These are phyloP conservation scores for Xylariaceae sp. DNA, from an alignment of 2,329 filamentous ascomycete species.

Conservation along the genomic window DNA sequence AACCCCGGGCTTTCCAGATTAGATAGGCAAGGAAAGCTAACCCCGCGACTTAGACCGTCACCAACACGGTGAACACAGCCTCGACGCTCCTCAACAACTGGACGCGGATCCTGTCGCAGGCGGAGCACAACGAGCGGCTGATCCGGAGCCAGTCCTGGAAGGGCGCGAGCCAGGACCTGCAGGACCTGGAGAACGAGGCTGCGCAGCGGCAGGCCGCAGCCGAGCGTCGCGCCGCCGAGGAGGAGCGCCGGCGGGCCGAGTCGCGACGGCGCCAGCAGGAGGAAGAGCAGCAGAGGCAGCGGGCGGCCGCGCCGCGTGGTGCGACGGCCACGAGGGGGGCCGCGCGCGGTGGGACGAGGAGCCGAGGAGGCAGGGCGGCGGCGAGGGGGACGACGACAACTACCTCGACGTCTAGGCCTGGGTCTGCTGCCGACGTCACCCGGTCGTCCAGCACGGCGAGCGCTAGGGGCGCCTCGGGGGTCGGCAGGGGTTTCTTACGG, in stretches of 20 bases:
- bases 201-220: slow-evolving; percentile 73
- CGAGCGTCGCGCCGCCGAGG: slow-evolving; percentile 75
- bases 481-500: slow-evolving; percentile 51
- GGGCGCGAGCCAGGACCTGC: slow-evolving; percentile 81
- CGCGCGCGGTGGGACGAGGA: slow-evolving; percentile 20
- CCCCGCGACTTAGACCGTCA: slow-evolving; percentile 67
- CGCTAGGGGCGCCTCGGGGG: slow-evolving; percentile 45
- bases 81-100: slow-evolving; percentile 91
- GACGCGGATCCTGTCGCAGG: slow-evolving; percentile 94
- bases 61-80: slow-evolving; percentile 81
- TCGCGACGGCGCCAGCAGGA: slow-evolving; percentile 65
- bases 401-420: slow-evolving; percentile 14
- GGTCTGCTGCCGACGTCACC: slow-evolving; percentile 25
- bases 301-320: slow-evolving; percentile 38
- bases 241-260: slow-evolving; percentile 76
- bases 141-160: slow-evolving; percentile 89
- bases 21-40: too few species aligned
- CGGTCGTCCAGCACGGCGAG: slow-evolving; percentile 36
- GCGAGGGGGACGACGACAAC: slow-evolving; percentile 41
- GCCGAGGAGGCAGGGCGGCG: slow-evolving; percentile 34
- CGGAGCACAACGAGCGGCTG: slow-evolving; percentile 93
- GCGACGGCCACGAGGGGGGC: slow-evolving; percentile 19
- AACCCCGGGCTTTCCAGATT: too few species aligned
- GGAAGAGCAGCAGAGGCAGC: slow-evolving; percentile 59
- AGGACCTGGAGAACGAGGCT: slow-evolving; percentile 83